Evolutionary conservation across 371 early-diverging fungal species (phyloP), one percentile per base, ranked within the genome.

Genomic region (Cladochytrium tenue): DNA sequence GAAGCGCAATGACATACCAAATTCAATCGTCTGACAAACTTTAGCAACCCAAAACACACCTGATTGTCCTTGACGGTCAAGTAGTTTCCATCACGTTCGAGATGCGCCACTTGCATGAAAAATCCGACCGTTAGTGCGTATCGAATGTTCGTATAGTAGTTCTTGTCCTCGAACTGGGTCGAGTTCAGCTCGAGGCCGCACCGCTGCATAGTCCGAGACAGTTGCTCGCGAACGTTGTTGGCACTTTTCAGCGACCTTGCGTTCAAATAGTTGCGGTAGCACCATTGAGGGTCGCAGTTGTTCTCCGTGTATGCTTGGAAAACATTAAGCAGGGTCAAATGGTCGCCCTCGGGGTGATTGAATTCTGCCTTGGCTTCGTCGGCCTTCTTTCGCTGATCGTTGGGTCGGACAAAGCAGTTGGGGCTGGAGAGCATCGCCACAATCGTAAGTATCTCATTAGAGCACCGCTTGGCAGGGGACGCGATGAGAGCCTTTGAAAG

Each of bases 271-370:
- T 98, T 95, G 43, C 96, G 96, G 77, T 91, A 92, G 78, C 98
- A 98, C 98, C 98, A 98, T 7, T 90, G 82, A 66, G 90, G 92
- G 56, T 91, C 89, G 68, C 91, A 96, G 52, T 93, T 92, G 67
- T 88, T 86, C 3, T 89, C 91, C 68, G 91, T 91, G 90, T 97
- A 98, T 28, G 86, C 90, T 72, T 98, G 95, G 81, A 95, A 97
- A 1, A 98, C 97, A 0, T 94, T 88, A 7, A 98, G 81, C 34
- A 98, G 83, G 5, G 98, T 98, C 35, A 98, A 78, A 70, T 98
- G 98, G 77, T 98, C 98, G 26, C 96, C 97, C 72, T 98, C 98
- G 1, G 95, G 95, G 74, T 95, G 96, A 77, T 95, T 94, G 75
- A 98, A 98, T 72, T 93, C 94, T 17, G 95, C 95, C 72, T 97